Evolutionary conservation across 2,329 filamentous ascomycete genomes (phyloP), one percentile per base, ranked within the genome.

Genomic region (Aspergillus piperis): DNA sequence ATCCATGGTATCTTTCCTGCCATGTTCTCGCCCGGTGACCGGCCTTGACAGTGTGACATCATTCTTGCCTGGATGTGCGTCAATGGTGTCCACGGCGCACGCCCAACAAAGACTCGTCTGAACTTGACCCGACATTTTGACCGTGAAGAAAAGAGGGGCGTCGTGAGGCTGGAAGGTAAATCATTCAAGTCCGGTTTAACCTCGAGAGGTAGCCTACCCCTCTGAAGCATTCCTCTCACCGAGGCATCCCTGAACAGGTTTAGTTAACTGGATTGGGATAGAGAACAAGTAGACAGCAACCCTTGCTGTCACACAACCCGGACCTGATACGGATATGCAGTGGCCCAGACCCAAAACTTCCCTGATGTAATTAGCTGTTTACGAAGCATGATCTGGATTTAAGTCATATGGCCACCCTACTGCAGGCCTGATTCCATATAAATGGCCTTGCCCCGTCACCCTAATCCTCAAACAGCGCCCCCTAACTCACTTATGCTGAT

Each of bases 301-400:
- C 51, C 41, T 50, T 44, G 38, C 50, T 58, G 57, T 54, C 57
- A 58, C 32, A 50, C 57, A 58, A 58, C 42, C 41, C 42, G 52
- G 49, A 36, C 21, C 49, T 48, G 54, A 57, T 39, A 58, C 48
- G 23, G 19, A 50, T 47, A 23, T 53, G 23, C 27, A n/a, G 48
- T 23, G 17, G 23, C 41, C 23, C 57, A 10, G 41, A 23, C 39
- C 39, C 32, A 48, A 19, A 25, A 17, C 30, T 19, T 49, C 30
- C 42, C 50, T 58, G 57, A 52, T 58, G 57, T 52, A 52, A 58
- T 53, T 39, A 32, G 21, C 25, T 47, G 53, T 44, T 36, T 55
- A 42, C 41, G 41, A 42, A 55, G 19, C n/a, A 15, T 42, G 55
- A 41, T 39, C 32, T 51, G 11, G 38, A 15, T 30, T 57, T 51